phyloP scores from a whole-genome alignment of 2,329 filamentous ascomycete genomes.

The Leptodontidium sp. region DNA sequence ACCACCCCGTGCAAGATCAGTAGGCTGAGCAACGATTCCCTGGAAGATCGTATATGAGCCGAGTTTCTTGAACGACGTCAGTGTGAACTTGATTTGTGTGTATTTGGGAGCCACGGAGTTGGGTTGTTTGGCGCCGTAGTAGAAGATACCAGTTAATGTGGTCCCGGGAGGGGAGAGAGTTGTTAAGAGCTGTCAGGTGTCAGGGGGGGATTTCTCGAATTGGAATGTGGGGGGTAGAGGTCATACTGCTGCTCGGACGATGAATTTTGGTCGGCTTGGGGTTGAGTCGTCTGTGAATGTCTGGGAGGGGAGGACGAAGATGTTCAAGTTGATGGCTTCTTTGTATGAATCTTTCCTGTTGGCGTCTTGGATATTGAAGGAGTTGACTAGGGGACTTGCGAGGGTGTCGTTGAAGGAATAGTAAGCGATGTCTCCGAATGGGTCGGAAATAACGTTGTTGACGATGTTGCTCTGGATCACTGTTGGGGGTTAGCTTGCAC shows the following conservation, averaged over 20 bases:
- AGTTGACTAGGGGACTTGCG: constrained; percentile 19
- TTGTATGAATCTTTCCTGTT: constrained; percentile 20
- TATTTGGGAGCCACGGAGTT: constrained; percentile 9
- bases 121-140: not conserved
- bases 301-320: constrained; percentile 34
- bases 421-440: constrained; percentile 29
- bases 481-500: not conserved
- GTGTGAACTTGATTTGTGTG: not conserved
- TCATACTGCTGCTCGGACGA: constrained; percentile 33
- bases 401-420: constrained; percentile 32
- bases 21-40: constrained; percentile 1
- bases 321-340: constrained; percentile 31
- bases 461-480: constrained; percentile 8
- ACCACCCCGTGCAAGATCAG: constrained; percentile 1
- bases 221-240: not conserved
- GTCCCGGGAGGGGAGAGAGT: not conserved
- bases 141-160: constrained; percentile 14
- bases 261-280: constrained; percentile 14
- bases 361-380: constrained; percentile 23
- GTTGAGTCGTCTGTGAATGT: constrained; percentile 14
- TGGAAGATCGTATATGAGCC: constrained; percentile 15
- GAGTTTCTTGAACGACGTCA: constrained; percentile 1
- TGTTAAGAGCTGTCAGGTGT: not conserved
- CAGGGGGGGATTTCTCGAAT: not conserved
- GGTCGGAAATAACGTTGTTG: constrained; percentile 6